These are phyloP conservation scores for Tricholoma sp. DNA, from an alignment of 768 basidiomycete species.

Conservation along the genomic window DNA sequence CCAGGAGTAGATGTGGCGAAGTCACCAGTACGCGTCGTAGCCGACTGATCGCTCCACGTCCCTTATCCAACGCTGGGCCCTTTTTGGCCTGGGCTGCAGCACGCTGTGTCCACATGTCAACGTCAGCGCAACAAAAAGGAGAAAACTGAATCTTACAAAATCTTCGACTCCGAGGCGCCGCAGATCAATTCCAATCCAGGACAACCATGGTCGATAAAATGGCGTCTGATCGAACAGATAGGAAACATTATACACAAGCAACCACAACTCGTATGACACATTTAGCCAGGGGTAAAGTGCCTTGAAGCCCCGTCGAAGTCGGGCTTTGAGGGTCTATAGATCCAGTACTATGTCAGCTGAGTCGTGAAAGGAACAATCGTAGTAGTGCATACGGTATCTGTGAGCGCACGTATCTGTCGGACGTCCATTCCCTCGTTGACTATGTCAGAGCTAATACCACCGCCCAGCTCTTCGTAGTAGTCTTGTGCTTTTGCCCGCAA, in stretches of 20 bases:
- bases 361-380: conserved; percentile 4
- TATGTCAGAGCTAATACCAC: conserved; percentile 66
- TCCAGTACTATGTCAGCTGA: not conserved
- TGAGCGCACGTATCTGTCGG: conserved; percentile 39
- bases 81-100: conserved; percentile 32
- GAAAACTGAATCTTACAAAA: conserved; percentile 45
- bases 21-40: conserved; percentile 43
- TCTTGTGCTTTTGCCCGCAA: conserved; percentile 85
- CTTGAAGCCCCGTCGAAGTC: conserved; percentile 63
- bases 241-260: conserved; percentile 78
- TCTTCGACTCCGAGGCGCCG: conserved; percentile 77
- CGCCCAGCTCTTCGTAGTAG: conserved; percentile 86
- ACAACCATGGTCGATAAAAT: conserved; percentile 89
- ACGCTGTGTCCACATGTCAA: conserved; percentile 28
- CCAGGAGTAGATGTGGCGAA: conserved; percentile 63
- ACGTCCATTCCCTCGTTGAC: conserved; percentile 47
- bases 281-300: conserved; percentile 79
- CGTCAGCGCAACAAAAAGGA: not conserved
- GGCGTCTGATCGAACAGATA: conserved; percentile 87
- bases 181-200: conserved; percentile 79
- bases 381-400: conserved; percentile 43
- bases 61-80: conserved; percentile 20
- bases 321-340: conserved; percentile 46
- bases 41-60: conserved; percentile 33
- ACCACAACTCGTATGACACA: conserved; percentile 71